These are phyloP conservation scores for Sphaerulina populicola DNA, from an alignment of 2,329 filamentous ascomycete genomes.

Conservation along the genomic window DNA sequence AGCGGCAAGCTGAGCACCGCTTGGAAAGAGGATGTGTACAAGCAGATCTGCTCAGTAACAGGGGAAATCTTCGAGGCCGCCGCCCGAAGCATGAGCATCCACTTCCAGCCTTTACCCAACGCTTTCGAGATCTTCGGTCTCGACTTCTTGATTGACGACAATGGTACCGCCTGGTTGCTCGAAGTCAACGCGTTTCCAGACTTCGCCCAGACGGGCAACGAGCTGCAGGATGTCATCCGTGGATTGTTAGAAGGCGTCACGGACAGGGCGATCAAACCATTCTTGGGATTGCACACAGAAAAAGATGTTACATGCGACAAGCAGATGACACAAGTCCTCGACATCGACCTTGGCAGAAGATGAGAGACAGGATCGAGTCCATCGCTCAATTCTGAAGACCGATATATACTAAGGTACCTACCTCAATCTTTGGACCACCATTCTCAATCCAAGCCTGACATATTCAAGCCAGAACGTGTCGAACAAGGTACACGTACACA, in stretches of 20 bases:
- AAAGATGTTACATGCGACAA: slow-evolving; percentile 2
- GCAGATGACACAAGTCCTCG: slow-evolving; percentile 37
- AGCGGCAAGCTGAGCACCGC: slow-evolving; percentile 24
- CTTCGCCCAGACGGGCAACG: slow-evolving; percentile 80
- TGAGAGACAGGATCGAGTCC: slow-evolving; percentile 5
- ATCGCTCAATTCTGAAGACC: not conserved
- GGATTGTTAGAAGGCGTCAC: slow-evolving; percentile 71
- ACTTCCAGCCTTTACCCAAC: slow-evolving; percentile 84
- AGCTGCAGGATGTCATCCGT: slow-evolving; percentile 61
- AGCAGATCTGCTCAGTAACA: slow-evolving; percentile 65
- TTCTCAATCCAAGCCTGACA: too few relatives aligned
- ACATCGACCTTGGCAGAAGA: slow-evolving; percentile 40
- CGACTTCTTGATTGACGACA: slow-evolving; percentile 72
- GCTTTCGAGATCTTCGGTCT: slow-evolving; percentile 88
- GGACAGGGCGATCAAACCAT: slow-evolving; percentile 55
- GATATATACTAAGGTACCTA: too few relatives aligned
- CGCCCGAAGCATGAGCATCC: slow-evolving; percentile 70
- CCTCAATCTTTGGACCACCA: too few relatives aligned
- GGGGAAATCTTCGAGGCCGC: slow-evolving; percentile 80
- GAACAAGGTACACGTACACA: too few relatives aligned
- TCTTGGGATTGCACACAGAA: slow-evolving; percentile 46
- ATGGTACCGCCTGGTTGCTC: slow-evolving; percentile 62
- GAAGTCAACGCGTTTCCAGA: slow-evolving; percentile 97
- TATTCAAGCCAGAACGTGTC: too few relatives aligned
- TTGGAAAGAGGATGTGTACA: slow-evolving; percentile 57